Base-by-base conservation (phyloP, 495 filamentous ascomycete genomes). In the Xylaria grammica region DNA sequence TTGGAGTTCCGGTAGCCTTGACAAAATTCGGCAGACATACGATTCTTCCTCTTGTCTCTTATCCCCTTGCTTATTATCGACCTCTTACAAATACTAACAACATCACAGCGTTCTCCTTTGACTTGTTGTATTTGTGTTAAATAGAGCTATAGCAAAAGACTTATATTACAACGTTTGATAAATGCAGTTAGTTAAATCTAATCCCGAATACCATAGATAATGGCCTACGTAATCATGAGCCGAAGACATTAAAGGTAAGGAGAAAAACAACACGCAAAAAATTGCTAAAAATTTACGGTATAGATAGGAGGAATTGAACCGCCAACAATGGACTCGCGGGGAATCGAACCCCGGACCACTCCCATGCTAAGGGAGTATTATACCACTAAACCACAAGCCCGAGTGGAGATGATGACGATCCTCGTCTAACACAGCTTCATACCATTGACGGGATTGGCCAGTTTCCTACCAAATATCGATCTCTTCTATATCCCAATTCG, bases 321-420 rank as follows among this genome's bases (percentile, higher is more conserved):
- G 36, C 61, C 61, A 63, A 26, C 19, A 11, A 7, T 76, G 74
- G 74, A 76, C 74, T 75, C 78, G 81, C 81, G 76, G 81, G 81
- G 79, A 84, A 83, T 84, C 80, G 81, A 84, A 84, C 79, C 82
- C 82, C 77, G 79, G 82, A 83, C 81, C 80, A 81, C 81, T 77
- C 79, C 79, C 78, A 63, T 63, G 61, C 61, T 63, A 63, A 63
- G 61, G 61, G 61, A 63, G 61, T 63, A 63, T 63, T 63, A 56
- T 63, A 63, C 51, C 61, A 63, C 51, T 63, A 63, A 64, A 64
- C 61, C 61, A 63, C 61, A 56, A 56, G 61, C 61, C 61, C 62
- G 24, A 45, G 60, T 52, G 46, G 60, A n/a, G n/a, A 38, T 20
- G 4, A 46, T 32, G n/a, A 7, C 13, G 24, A 15, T 13, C 4